phyloP scores from a whole-genome alignment of 2,329 filamentous ascomycete genomes.

The Diaporthe nobilis region DNA sequence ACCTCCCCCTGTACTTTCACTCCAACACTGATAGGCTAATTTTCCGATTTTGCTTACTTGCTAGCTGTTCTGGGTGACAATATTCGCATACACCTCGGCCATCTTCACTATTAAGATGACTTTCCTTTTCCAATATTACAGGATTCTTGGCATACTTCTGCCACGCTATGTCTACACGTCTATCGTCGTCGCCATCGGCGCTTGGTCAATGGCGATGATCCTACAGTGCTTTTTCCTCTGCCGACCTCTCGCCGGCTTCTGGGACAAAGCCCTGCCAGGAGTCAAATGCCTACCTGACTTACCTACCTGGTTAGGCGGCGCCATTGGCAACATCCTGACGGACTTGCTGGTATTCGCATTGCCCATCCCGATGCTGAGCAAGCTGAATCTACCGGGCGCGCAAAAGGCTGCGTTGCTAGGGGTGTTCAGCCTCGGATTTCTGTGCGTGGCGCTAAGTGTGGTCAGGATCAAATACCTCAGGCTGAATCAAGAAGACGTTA shows the following conservation, averaged over 20 bases:
- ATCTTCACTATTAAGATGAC: slow-evolving; percentile 13
- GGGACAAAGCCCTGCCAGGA: neutral
- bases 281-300: neutral
- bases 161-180: slow-evolving; percentile 4
- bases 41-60: neutral
- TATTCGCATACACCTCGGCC: slow-evolving; percentile 5
- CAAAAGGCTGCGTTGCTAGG: neutral
- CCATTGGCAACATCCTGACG: slow-evolving; percentile 7
- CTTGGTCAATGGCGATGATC: neutral
- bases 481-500: slow-evolving; percentile 9
- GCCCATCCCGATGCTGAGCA: slow-evolving; percentile 9
- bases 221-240: slow-evolving; percentile 15
- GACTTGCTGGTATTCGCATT: slow-evolving; percentile 1
- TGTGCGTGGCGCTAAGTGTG: neutral
- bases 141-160: neutral
- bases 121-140: slow-evolving; percentile 12
- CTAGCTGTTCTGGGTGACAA: slow-evolving; percentile 19
- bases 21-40: neutral
- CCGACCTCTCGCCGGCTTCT: slow-evolving; percentile 5
- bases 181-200: neutral
- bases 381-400: neutral
- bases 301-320: neutral
- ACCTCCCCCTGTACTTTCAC: fast-evolving
- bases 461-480: slow-evolving; percentile 23
- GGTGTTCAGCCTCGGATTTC: slow-evolving; percentile 1